Conservation (phyloP, 2,329 filamentous ascomycete genomes). For the Ambrosiella beaveri region DNA sequence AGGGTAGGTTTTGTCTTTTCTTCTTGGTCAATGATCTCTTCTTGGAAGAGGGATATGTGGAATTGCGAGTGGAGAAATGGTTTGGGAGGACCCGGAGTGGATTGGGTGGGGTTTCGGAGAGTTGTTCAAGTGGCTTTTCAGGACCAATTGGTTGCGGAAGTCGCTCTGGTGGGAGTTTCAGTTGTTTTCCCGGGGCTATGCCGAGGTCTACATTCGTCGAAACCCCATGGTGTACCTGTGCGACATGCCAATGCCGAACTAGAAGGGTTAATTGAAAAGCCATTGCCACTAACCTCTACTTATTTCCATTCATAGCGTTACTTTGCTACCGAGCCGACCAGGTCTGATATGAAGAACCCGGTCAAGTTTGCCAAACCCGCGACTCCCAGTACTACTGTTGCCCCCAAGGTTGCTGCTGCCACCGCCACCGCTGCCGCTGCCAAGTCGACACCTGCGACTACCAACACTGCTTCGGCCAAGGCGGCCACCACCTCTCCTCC, state of each 20-base stretch:
- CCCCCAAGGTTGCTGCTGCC: conserved; percentile 16
- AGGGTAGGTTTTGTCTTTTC: conserved; percentile 3
- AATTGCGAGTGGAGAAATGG: too few relatives aligned
- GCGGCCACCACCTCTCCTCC: conserved; percentile 19
- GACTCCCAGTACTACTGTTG: conserved; percentile 30
- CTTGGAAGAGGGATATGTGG: not conserved
- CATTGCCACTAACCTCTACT: not conserved
- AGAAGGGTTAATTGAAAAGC: too few relatives aligned
- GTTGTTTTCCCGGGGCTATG: too few relatives aligned
- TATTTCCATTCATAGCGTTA: conserved; percentile 28
- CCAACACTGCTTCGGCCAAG: not conserved
- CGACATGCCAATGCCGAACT: too few relatives aligned
- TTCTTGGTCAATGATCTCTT: not conserved
- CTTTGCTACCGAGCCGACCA: conserved; percentile 32
- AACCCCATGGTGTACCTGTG: too few relatives aligned
- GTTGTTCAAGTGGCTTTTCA: too few relatives aligned
- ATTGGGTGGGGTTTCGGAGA: too few relatives aligned
- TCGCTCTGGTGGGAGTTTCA: too few relatives aligned
- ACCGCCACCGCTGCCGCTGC: conserved; percentile 14
- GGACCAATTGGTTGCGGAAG: too few relatives aligned
- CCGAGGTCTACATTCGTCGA: too few relatives aligned
- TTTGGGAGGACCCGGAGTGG: too few relatives aligned
- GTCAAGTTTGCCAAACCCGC: conserved; percentile 18
- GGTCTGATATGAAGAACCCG: conserved; percentile 24
- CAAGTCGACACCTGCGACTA: conserved; percentile 13